phyloP scores from a whole-genome alignment of 768 basidiomycete genomes.

The Mycena vulgaris region DNA sequence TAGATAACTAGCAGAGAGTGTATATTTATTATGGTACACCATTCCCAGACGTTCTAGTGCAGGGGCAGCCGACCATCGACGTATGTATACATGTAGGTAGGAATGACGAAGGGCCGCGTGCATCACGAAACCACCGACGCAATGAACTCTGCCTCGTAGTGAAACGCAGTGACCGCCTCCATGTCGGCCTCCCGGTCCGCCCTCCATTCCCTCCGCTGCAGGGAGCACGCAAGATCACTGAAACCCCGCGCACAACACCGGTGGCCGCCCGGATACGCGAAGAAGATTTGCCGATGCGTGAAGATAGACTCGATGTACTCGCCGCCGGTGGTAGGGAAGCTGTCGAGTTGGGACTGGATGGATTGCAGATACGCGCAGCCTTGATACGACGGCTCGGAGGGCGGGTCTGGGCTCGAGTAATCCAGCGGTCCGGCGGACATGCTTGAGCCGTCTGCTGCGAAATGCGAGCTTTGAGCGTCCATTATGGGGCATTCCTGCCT shows the following conservation, averaged over 20 bases:
- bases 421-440: slow-evolving; percentile 62
- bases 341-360: slow-evolving; percentile 70
- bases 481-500: slow-evolving; percentile 59
- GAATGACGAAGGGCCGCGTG: not conserved
- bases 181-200: slow-evolving; percentile 79
- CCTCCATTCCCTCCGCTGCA: slow-evolving; percentile 78
- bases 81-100: not conserved
- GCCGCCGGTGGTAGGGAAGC: slow-evolving; percentile 73
- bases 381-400: slow-evolving; percentile 51
- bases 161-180: slow-evolving; percentile 79
- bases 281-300: slow-evolving; percentile 80
- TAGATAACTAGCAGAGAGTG: too few relatives aligned
- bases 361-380: slow-evolving; percentile 77
- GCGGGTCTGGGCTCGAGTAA: slow-evolving; percentile 62
- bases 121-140: slow-evolving; percentile 42
- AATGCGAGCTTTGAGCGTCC: slow-evolving; percentile 28
- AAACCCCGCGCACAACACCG: slow-evolving; percentile 74
- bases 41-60: too few relatives aligned
- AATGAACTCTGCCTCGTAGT: slow-evolving; percentile 79
- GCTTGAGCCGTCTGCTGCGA: slow-evolving; percentile 53
- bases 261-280: slow-evolving; percentile 75
- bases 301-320: slow-evolving; percentile 86
- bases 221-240: slow-evolving; percentile 73
- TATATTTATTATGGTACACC: too few relatives aligned
- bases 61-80: too few relatives aligned